Evolutionary conservation across 805 yeast species (phyloP).

Genomic region (Millerago galiae): DNA sequence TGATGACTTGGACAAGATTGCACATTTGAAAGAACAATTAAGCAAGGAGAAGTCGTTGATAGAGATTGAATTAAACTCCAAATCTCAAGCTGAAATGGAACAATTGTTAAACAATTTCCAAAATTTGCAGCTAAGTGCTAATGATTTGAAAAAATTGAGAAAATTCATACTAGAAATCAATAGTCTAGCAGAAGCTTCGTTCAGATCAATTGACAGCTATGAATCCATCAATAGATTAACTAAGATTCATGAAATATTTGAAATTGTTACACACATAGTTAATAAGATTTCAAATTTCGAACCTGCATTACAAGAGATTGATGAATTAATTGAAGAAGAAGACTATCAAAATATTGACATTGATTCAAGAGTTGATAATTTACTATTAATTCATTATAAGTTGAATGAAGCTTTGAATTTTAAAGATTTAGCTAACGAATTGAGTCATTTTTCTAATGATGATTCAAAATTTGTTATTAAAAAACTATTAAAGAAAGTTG

Average conservation of each 20-base stretch:
- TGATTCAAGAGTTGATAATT: constrained; percentile 43
- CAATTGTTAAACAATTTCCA: constrained; percentile 41
- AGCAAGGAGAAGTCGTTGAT: constrained; percentile 65
- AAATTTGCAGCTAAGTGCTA: constrained; percentile 32
- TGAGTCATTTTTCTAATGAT: constrained; percentile 46
- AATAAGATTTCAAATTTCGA: constrained; percentile 54
- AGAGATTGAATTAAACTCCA: constrained; percentile 45
- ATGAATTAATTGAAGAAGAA: constrained; percentile 45
- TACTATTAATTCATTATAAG: constrained; percentile 63
- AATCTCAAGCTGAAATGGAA: constrained; percentile 43
- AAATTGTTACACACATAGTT: constrained; percentile 59
- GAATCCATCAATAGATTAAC: constrained; percentile 64
- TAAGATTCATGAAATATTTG: constrained; percentile 62
- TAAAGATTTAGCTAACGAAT: constrained; percentile 61
- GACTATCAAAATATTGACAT: constrained; percentile 31
- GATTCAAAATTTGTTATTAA: constrained; percentile 66
- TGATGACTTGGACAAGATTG: constrained; percentile 49
- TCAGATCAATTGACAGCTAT: constrained; percentile 57
- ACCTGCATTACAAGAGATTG: constrained; percentile 42
- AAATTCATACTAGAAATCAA: constrained; percentile 39
- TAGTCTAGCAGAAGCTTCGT: constrained; percentile 46
- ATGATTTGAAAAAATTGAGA: constrained; percentile 45
- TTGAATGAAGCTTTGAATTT: constrained; percentile 71
- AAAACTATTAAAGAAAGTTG: constrained; percentile 40
- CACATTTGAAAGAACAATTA: constrained; percentile 47